phyloP scores from a whole-genome alignment of 805 yeast species.

The Zygoascus flipseniorum region DNA sequence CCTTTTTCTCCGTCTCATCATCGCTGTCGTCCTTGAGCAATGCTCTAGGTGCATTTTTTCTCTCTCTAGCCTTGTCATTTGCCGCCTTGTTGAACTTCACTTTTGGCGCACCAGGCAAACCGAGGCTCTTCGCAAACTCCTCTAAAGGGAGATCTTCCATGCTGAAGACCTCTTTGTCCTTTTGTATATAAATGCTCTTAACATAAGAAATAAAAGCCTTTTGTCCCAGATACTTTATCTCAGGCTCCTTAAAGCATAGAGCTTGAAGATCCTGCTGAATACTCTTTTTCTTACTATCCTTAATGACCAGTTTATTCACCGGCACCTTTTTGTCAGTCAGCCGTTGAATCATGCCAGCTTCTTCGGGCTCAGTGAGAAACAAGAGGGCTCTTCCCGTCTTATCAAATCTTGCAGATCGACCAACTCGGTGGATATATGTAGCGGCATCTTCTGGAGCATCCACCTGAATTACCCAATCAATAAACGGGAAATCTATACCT shows the following conservation, averaged over 20 bases:
- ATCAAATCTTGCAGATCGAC: conserved; percentile 84
- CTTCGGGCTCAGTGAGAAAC: conserved; percentile 79
- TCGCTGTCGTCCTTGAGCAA: conserved; percentile 51
- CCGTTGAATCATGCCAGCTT: conserved; percentile 61
- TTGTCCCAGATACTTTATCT: conserved; percentile 87
- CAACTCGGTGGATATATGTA: conserved; percentile 86
- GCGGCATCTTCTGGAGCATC: conserved; percentile 89
- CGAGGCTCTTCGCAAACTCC: conserved; percentile 74
- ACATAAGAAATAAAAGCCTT: conserved; percentile 91
- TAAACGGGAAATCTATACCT: conserved; percentile 87
- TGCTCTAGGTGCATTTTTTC: conserved; percentile 75
- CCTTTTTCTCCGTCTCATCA: conserved; percentile 34
- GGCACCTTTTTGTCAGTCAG: conserved; percentile 57
- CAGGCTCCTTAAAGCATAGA: conserved; percentile 83
- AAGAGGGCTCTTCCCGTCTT: conserved; percentile 73
- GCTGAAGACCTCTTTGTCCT: conserved; percentile 78
- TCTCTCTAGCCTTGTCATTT: conserved; percentile 45
- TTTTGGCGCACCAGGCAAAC: conserved; percentile 94
- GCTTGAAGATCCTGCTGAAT: conserved; percentile 82
- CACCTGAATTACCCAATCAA: conserved; percentile 89
- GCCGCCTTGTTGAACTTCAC: conserved; percentile 55
- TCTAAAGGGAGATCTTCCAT: conserved; percentile 71
- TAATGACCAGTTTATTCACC: conserved; percentile 63
- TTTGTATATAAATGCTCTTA: conserved; percentile 75
- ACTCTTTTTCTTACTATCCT: conserved; percentile 59